Evolutionary conservation across 2,329 filamentous ascomycete genomes (phyloP), one percentile per base, ranked within the genome.

Genomic region (Mariannaea sp.): DNA sequence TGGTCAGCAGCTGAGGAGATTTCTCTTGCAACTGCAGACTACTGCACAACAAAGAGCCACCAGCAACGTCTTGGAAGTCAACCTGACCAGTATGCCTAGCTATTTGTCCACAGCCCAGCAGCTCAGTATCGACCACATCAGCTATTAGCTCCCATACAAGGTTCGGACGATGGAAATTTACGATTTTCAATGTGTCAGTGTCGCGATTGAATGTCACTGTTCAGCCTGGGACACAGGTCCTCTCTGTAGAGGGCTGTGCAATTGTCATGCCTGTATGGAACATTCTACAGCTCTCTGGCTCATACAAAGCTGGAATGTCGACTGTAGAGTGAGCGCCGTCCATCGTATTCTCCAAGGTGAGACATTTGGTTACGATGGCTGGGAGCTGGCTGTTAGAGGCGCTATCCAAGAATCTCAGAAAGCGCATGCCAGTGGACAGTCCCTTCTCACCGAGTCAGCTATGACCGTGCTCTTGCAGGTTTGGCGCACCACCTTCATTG

Each of bases 401-500:
- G 22, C 7, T 9, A 5, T 10, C 12, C 36, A 3, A 39, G 19
- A 39, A 39, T 13, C 17, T 7, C 12, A 22, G 5, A 19, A 24
- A 29, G 35, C 29, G 36, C 51, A 54, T 54, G 20, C 51, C 51
- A 44, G 43, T 40, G 40, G 46, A 40, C 33, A 45, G 51, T 39
- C 20, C 8, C 43, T 42, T 33, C 49, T 33, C 19, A 19, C 24
- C 13, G 26, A 27, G 20, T 49, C 39, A 49, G 40, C 41, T 39
- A 40, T 29, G n/a, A n/a, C n/a, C n/a, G n/a, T n/a, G n/a, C n/a
- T n/a, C n/a, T n/a, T n/a, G n/a, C n/a, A n/a, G n/a, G n/a, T n/a
- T n/a, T n/a, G n/a, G n/a, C n/a, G 19, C 20, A 29, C 19, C n/a
- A 20, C 7, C 14, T 12, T 33, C 36, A 36, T 13, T 19, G 20